Evolutionary conservation across 75 land plant genomes (phyloP).

Genomic region (Larix kaempferi): DNA sequence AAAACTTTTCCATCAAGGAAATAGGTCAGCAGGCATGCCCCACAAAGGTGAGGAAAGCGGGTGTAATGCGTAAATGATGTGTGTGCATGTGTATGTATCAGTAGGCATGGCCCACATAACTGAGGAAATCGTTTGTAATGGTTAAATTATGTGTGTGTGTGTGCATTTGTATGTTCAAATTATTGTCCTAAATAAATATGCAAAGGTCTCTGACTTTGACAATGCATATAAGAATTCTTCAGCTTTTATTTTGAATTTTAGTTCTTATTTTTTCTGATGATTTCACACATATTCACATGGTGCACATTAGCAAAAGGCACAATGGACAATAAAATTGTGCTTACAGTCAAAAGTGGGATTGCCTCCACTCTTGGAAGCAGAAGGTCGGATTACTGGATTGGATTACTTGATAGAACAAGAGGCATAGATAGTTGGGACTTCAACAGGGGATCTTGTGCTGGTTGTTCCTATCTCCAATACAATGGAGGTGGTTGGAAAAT

Average conservation of each 20-base stretch:
- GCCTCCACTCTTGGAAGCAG: conserved; percentile 36
- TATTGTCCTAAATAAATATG: too few relatives aligned
- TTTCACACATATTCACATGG: not conserved
- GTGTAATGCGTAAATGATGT: too few relatives aligned
- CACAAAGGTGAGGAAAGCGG: too few relatives aligned
- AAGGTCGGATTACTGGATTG: conserved; percentile 52
- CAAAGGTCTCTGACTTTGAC: too few relatives aligned
- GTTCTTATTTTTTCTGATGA: not conserved
- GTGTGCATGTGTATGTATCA: too few relatives aligned
- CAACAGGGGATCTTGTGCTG: conserved; percentile 49
- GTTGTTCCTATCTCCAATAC: conserved; percentile 28
- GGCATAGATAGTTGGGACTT: conserved; percentile 62
- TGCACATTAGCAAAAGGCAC: not conserved
- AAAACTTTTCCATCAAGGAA: too few relatives aligned
- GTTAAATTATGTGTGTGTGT: too few relatives aligned
- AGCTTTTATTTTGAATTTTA: not conserved
- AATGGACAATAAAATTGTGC: conserved; percentile 8
- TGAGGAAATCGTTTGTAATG: too few relatives aligned
- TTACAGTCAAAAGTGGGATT: conserved; percentile 4
- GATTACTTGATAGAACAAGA: conserved; percentile 90
- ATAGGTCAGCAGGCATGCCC: too few relatives aligned
- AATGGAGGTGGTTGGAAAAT: conserved; percentile 74
- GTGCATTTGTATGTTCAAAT: too few relatives aligned
- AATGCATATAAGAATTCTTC: too few relatives aligned
- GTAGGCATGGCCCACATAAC: too few relatives aligned